Evolutionary conservation across 2,329 filamentous ascomycete genomes (phyloP), one percentile per base, ranked within the genome.

Genomic region (Calonectria crousiana): DNA sequence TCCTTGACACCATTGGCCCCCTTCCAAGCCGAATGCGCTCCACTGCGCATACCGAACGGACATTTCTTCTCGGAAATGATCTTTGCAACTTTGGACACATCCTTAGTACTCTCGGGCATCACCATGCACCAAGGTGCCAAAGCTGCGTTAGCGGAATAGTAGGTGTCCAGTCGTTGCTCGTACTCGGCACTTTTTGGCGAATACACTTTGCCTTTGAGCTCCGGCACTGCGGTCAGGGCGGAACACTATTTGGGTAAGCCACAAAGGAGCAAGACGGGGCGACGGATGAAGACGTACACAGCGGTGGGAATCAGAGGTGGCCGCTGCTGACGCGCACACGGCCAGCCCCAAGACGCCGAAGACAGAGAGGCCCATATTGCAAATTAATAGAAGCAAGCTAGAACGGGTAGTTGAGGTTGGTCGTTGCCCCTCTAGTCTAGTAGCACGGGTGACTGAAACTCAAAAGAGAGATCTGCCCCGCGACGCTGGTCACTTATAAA

Each of bases 61-160:
- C 81, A 82, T 9, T 77, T 44, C 32, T 78, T 70, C 28, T 68
- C 30, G 23, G 65, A 73, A 58, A 82, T 66, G 23, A 79, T 64
- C 62, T 74, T 72, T 10, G 77, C 78, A 32, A 82, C 74, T 20
- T 60, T 70, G 4, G 79, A 78, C 47, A 83, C 81, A 44, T 83
- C 78, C 26, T 74, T 30, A 6, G 79, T 74, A 20, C 71, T 76
- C 34, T 75, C 66, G 10, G 81, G 82, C 20, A 81, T 64, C 3
- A 83, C 78, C 76, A 84, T 79, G 74, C 80, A 80, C 81, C 81
- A 82, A 0, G 81, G 77, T 6, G 73, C 77, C 66, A 79, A 78
- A 2, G 82, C 81, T 6, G 82, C 80, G 47, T 83, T 83, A 75
- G 80, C 81, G 0, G 82, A 83, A 74, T 83, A 83, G 72, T 83